These are phyloP conservation scores for Solanum piurae DNA, from an alignment of 257 asterid species.

Conservation along the genomic window DNA sequence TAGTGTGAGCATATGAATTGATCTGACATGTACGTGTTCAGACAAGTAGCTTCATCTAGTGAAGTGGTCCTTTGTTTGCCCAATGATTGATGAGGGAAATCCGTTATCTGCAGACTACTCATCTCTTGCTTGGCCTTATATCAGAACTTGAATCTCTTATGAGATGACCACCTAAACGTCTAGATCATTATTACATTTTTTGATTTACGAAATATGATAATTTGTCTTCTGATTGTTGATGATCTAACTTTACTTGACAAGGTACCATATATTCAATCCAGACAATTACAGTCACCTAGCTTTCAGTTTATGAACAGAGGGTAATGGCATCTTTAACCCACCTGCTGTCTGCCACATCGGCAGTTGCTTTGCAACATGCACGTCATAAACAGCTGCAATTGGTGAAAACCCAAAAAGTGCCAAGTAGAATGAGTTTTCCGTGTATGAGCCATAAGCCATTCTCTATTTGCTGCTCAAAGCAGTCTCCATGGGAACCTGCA, in stretches of 20 bases:
- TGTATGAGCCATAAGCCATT: not conserved
- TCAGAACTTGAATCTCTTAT: not conserved
- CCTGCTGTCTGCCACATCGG: slow-evolving; percentile 26
- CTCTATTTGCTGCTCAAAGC: slow-evolving; percentile 30
- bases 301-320: slow-evolving; percentile 8
- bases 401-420: slow-evolving; percentile 21
- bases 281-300: slow-evolving; percentile 15
- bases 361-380: slow-evolving; percentile 11
- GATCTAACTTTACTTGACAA: not conserved
- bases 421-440: slow-evolving; percentile 2
- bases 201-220: not conserved
- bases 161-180: not conserved
- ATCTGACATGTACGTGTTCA: not conserved
- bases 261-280: slow-evolving; percentile 9
- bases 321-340: slow-evolving; percentile 38
- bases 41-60: not conserved
- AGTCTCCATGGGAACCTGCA: slow-evolving; percentile 62
- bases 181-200: not conserved
- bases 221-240: not conserved
- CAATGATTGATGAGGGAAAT: not conserved
- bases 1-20: not conserved
- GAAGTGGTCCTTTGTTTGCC: not conserved
- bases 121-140: not conserved
- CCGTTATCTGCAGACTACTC: not conserved
- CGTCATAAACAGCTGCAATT: slow-evolving; percentile 18